A percentile compares a stretch with the other conserved stretches of the same genome.
phyloP scores from a whole-genome alignment of 1,139 yeast species.

The Sugiyamaella castrensis region DNA sequence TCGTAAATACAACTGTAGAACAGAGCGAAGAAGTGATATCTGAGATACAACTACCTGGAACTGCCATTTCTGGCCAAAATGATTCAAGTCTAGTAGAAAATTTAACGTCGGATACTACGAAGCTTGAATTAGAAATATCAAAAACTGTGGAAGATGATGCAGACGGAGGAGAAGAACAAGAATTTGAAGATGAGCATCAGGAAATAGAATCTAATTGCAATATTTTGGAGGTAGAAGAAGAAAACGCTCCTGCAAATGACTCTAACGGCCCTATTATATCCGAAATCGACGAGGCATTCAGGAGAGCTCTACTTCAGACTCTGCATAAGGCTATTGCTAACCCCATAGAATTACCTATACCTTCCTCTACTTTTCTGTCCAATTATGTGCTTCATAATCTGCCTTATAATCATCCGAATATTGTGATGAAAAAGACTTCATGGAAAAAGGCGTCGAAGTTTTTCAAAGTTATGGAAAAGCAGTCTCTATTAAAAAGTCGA shows the following conservation, averaged over 20 bases:
- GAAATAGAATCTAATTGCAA: too few species aligned
- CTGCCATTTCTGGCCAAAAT: too few species aligned
- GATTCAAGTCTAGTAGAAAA: too few species aligned
- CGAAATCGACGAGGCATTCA: slow-evolving; percentile 77
- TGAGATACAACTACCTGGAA: too few species aligned
- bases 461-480: slow-evolving; percentile 79
- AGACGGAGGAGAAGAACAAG: slow-evolving; percentile 1
- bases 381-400: slow-evolving; percentile 64
- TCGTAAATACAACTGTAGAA: too few species aligned
- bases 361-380: slow-evolving; percentile 71
- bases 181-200: too few species aligned
- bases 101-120: too few species aligned
- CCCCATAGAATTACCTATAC: slow-evolving; percentile 54
- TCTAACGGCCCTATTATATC: slow-evolving; percentile 45
- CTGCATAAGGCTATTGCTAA: slow-evolving; percentile 55
- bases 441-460: slow-evolving; percentile 90
- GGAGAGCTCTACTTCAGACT: slow-evolving; percentile 65
- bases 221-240: slow-evolving; percentile 8
- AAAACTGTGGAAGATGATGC: not conserved
- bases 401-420: slow-evolving; percentile 56
- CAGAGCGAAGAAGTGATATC: too few species aligned
- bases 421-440: slow-evolving; percentile 74
- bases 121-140: too few species aligned
- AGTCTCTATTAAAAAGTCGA: slow-evolving; percentile 58
- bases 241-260: slow-evolving; percentile 4